Percentiles rank a stretch among this genome's conserved stretches.
Conservation (phyloP, 2,329 filamentous ascomycete genomes). For the Conoideocrella luteorostrata region DNA sequence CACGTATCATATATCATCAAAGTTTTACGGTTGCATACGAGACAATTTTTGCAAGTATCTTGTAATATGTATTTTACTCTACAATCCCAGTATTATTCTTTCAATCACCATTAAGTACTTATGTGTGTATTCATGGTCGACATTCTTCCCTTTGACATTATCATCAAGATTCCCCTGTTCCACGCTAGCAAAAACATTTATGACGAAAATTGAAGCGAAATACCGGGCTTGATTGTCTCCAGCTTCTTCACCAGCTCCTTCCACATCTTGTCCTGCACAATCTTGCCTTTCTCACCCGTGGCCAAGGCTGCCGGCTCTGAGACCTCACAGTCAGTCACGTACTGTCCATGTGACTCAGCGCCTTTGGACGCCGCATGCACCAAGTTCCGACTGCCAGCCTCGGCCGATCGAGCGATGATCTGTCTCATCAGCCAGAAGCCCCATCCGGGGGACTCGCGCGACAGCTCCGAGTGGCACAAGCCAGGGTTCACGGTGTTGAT, state of each 20-base stretch:
- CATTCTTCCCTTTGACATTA: too few relatives aligned
- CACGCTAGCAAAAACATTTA: too few relatives aligned
- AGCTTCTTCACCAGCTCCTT: conserved; percentile 33
- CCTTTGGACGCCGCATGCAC: conserved; percentile 31
- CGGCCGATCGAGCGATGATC: conserved; percentile 35
- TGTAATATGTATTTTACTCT: too few relatives aligned
- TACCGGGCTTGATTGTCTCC: conserved; percentile 34
- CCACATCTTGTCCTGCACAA: conserved; percentile 34
- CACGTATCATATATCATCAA: too few relatives aligned
- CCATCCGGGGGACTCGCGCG: conserved; percentile 24
- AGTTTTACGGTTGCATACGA: too few relatives aligned
- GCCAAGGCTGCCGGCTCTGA: conserved; percentile 29
- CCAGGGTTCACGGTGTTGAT: conserved; percentile 49
- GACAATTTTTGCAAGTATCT: too few relatives aligned
- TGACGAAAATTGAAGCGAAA: too few relatives aligned
- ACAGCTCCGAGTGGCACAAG: conserved; percentile 41
- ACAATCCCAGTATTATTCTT: too few relatives aligned
- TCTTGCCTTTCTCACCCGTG: conserved; percentile 29
- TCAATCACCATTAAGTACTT: too few relatives aligned
- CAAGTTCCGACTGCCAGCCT: conserved; percentile 40
- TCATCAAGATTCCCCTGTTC: too few relatives aligned
- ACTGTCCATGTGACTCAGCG: conserved; percentile 37
- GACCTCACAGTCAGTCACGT: conserved; percentile 29
- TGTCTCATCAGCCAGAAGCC: conserved; percentile 19
- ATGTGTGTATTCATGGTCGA: too few relatives aligned